Conservation (phyloP, 2,329 filamentous ascomycete genomes). For the Stagonosporopsis cucurbitacearum region DNA sequence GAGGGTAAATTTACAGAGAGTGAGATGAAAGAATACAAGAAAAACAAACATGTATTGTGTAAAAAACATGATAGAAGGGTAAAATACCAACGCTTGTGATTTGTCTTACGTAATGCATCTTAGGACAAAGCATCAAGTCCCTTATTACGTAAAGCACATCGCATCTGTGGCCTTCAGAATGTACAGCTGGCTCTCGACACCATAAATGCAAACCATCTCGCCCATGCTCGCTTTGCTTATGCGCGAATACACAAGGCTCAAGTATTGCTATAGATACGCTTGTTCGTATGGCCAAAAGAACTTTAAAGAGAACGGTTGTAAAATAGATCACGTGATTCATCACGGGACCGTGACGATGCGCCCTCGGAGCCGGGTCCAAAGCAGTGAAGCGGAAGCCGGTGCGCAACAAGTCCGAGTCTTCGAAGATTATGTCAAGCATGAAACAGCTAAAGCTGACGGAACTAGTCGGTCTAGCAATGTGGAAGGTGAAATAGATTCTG, state of each 20-base stretch:
- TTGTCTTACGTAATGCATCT: too few species aligned
- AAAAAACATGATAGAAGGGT: too few species aligned
- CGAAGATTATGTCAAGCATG: not conserved
- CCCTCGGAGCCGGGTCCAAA: not conserved
- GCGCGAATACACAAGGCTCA: constrained; percentile 31
- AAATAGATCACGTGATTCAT: constrained; percentile 6
- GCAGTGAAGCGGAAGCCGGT: not conserved
- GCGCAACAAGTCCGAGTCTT: not conserved
- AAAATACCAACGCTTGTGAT: too few species aligned
- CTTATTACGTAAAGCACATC: too few species aligned
- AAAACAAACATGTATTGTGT: too few species aligned
- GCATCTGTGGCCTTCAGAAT: not conserved
- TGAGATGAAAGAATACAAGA: too few species aligned
- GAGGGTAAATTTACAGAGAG: too few species aligned
- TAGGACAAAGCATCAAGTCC: too few species aligned
- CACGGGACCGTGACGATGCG: constrained; percentile 6
- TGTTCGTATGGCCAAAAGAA: constrained; percentile 9
- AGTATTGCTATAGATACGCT: not conserved
- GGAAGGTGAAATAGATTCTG: constrained; percentile 41
- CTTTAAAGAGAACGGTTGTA: constrained; percentile 13
- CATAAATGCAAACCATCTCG: constrained; percentile 46
- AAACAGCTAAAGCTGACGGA: not conserved
- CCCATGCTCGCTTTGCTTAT: constrained; percentile 44
- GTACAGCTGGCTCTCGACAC: not conserved
- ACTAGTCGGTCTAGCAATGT: not conserved